Evolutionary conservation across 768 basidiomycete species (phyloP).

Genomic region (Rhizopogon salebrosus): DNA sequence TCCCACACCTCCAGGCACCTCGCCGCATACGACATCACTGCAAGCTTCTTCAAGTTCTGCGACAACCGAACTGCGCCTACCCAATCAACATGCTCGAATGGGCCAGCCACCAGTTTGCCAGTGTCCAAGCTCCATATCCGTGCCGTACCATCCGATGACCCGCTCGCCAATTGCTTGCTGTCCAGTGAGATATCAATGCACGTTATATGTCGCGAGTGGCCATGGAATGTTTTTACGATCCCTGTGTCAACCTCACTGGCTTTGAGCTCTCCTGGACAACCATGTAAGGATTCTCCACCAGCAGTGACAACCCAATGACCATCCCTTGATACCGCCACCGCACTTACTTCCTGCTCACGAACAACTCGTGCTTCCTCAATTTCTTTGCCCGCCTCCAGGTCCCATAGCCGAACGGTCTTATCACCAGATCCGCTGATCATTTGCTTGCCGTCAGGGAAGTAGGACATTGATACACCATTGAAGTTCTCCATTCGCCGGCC

Average conservation of each 20-base stretch:
- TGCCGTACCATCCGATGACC: no score
- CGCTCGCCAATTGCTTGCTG: not conserved
- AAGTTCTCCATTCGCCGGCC: no score
- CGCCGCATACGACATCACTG: not conserved
- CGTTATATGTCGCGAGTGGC: no score
- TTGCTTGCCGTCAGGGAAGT: not conserved
- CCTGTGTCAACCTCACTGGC: rapidly evolving
- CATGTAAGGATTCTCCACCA: not conserved
- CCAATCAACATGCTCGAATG: not conserved
- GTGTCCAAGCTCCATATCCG: no score
- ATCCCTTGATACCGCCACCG: not conserved
- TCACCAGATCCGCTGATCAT: not conserved
- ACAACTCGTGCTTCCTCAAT: not conserved
- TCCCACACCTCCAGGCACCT: not conserved
- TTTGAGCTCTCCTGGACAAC: not conserved
- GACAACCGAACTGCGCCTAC: not conserved
- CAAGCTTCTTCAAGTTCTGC: not conserved
- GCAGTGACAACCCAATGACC: not conserved
- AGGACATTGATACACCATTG: not conserved
- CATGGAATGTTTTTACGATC: no score
- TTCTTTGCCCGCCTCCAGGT: not conserved
- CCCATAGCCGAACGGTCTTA: not conserved
- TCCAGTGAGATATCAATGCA: not conserved
- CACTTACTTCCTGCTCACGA: not conserved
- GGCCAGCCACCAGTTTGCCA: not conserved